Evolutionary conservation across 768 basidiomycete genomes (phyloP).

Genomic region (Pulveroboletus frians): DNA sequence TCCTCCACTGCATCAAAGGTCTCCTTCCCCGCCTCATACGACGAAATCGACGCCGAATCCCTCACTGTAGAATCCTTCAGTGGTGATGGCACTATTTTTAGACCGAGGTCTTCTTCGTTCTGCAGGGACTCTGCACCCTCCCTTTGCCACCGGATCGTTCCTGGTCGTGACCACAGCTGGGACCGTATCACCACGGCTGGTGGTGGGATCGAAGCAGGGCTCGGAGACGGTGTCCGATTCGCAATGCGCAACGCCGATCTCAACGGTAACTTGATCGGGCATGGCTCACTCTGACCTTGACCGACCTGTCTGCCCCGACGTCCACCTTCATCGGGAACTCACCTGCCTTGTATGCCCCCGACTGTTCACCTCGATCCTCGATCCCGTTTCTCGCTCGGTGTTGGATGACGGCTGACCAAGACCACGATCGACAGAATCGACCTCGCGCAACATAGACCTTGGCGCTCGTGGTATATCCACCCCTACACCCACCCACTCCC

Average conservation of each 20-base stretch:
- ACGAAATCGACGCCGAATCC: constrained; percentile 39
- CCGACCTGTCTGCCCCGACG: background rate
- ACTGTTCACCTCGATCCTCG: background rate
- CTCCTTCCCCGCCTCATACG: constrained; percentile 66
- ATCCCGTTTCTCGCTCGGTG: background rate
- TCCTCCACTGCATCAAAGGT: constrained; percentile 34
- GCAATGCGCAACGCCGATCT: constrained; percentile 57
- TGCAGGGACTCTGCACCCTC: background rate
- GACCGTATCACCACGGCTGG: background rate
- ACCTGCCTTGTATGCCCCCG: background rate
- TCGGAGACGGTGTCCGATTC: constrained; percentile 48
- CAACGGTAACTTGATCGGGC: constrained; percentile 46
- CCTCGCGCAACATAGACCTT: constrained; percentile 5
- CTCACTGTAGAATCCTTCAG: constrained; percentile 17
- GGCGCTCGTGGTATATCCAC: constrained; percentile 22
- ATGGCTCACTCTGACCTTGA: constrained; percentile 2
- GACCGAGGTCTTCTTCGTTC: background rate
- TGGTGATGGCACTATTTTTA: background rate
- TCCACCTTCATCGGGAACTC: background rate
- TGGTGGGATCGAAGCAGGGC: background rate
- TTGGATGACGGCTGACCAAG: background rate
- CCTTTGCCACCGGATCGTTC: background rate
- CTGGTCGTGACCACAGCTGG: background rate
- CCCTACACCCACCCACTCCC: background rate
- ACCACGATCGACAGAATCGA: background rate